Evolutionary conservation across 257 asterid genomes (phyloP), one percentile per base, ranked within the genome.

Genomic region (Sherardia arvensis): DNA sequence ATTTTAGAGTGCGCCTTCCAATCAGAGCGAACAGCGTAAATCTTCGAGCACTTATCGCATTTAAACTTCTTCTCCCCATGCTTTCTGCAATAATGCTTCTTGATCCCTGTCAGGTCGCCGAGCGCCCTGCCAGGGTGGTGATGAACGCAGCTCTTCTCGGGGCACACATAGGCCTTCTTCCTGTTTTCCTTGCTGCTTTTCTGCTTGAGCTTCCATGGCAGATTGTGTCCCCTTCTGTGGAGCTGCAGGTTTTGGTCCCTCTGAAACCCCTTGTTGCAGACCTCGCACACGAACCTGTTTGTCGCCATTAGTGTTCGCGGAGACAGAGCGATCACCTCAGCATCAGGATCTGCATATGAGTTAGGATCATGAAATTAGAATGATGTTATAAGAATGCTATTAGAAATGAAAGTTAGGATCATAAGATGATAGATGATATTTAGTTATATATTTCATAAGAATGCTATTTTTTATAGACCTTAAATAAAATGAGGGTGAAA

Each of bases 1-100:
- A 87, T 90, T 60, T 87, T 90, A 2, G 85, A 72, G 34, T 90
- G 97, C 33, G 97, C 97, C 53, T 90, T 90, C 95, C 95, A 87
- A 67, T 90, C 97, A 0, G 97, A 87, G 59, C 85, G 97, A 69
- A 90, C 97, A 0, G 97, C 97, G 62, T 90, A 90, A 10, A 83
- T 75, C 79, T 90, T 89, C 0, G 89, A 80, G 53, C 95, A 89
- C 57, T 86, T 90, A 5, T 87, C 92, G 21, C 97, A 90, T 69
- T 83, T 87, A 91, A 95, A 90, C 56, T 90, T 90, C 81, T 90
- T 90, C 76, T 90, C 97, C 8, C 97, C 97, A 25, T 90, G 97
- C 68, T 90, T 90, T 64, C 97, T 69, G 79, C 90, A 85, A 54
- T 63, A 90, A 49, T 90, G 97, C 70, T 90, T 90, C 81, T 90